Evolutionary conservation across 2,329 filamentous ascomycete genomes (phyloP), one percentile per base, ranked within the genome.

Genomic region (Pseudocercospora pini-densiflorae): DNA sequence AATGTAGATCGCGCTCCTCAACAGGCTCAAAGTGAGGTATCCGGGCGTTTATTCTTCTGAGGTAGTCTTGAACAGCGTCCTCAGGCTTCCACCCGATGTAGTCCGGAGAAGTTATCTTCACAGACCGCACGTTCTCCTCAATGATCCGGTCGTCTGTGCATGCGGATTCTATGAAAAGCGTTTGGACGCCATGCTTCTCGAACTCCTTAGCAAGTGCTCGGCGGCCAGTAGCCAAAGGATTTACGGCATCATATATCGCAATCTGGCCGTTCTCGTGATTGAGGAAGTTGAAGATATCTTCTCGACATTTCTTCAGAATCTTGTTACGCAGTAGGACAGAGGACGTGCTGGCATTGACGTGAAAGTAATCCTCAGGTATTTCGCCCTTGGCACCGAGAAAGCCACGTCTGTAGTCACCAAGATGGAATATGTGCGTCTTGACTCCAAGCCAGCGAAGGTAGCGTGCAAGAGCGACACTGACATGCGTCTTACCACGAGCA

Each of bases 181-280:
- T 98, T 88, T 97, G 75, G 65, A 99, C 94, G 76, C 97, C 92
- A 77, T 97, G 93, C 81, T 97, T 98, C n/a, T 92, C 90, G 77
- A 99, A 97, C 76, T 99, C 95, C 80, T 97, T 97, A 5, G 93
- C 94, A 19, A 99, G 83, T 10, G 93, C 91, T 63, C 90, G 88
- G 55, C 95, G 89, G 16, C 93, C 94, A 65, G 87, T 89, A 21
- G 92, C 89, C 21, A 95, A 90, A 4, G 94, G 94, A 75, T 99
- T 99, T 19, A 99, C 96, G 29, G 96, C 95, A 80, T 99, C 95
- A 78, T 98, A 99, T 67, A 99, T 98, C 63, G 95, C 95, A 63
- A 99, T 94, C 77, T 99, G 95, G 12, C 95, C 95, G 74, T 98
- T 98, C 76, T 98, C 95, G 72, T 97, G 92, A 75, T 98, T 96